Base-by-base conservation (phyloP, 2,329 filamentous ascomycete species). In the Chaetomium sp. region DNA sequence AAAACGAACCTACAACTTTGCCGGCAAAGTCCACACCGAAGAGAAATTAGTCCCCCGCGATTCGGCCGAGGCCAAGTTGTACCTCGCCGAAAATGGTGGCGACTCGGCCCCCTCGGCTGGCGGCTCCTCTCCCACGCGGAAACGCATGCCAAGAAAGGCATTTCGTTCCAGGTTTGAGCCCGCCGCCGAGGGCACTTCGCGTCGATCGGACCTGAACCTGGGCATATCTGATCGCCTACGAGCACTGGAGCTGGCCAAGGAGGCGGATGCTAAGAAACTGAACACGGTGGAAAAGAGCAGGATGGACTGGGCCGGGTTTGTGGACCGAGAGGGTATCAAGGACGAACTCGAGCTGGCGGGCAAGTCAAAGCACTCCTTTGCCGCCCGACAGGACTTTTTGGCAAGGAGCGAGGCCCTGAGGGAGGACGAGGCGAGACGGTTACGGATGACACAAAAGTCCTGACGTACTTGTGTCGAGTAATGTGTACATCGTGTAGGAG, bases 1-100 rank as follows among this genome's bases (percentile, higher is more conserved):
- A 67, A 90, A 87, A 71, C 86, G 88, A 33, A 88, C 85, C 16
- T 92, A 91, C 77, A 90, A 89, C 70, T 92, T 92, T 70, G 90
- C 90, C 42, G 90, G 90, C 33, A 86, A 89, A 71, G 82, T 89
- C 13, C 87, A 90, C 71, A 89, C 84, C 0, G 90, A 92, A 72
- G 87, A 91, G 73, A 91, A 90, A 74, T 78, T 88, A 12, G 87
- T 92, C 1, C 79, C 85, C 3, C 82, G 84, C 53, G 82, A 86
- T 72, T 90, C 87, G 0, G 87, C 87, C 61, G 88, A 90, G 73
- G 88, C 87, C 51, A 85, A 83, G 67, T 80, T 89, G 12, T 88
- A 87, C 69, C 81, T 90, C 16, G 83, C 84, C 1, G 71, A 77
- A 8, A 73, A 73, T 31, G 66, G 68, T 29, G 51, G 45, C 1